Evolutionary conservation across 2,329 filamentous ascomycete genomes (phyloP).

Genomic region (Hypoxylon sp.): DNA sequence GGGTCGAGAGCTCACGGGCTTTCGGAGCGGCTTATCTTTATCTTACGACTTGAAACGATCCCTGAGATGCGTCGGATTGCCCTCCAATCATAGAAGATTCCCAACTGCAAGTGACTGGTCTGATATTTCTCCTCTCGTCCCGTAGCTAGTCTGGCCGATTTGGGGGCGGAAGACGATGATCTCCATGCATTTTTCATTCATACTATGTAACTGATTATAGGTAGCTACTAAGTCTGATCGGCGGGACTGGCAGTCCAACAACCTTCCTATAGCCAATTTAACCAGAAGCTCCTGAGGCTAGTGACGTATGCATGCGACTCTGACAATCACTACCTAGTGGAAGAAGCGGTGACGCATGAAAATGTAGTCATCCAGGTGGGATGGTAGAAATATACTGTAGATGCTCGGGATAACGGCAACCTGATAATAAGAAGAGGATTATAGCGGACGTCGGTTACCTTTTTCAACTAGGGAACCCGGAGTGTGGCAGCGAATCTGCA

Average conservation of each 20-base stretch:
- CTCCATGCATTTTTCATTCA: conserved; percentile 13
- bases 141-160: conserved; percentile 24
- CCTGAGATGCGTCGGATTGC: conserved; percentile 3
- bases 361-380: not conserved
- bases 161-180: conserved; percentile 22
- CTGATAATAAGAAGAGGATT: conserved; percentile 18
- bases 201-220: conserved; percentile 14
- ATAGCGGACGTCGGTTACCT: conserved; percentile 10
- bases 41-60: conserved; percentile 28
- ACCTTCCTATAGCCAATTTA: not conserved
- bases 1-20: not conserved
- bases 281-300: not conserved
- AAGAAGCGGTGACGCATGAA: conserved; percentile 13
- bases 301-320: conserved; percentile 23
- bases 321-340: conserved; percentile 6
- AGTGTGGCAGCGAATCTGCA: not conserved
- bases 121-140: conserved; percentile 8
- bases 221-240: conserved; percentile 14
- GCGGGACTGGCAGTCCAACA: not conserved
- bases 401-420: conserved; percentile 7
- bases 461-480: conserved; percentile 21
- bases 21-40: conserved; percentile 1
- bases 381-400: not conserved
- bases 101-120: conserved; percentile 9
- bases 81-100: not conserved